phyloP scores from a whole-genome alignment of 208 protist genomes.

The Trypanosoma brucei region DNA sequence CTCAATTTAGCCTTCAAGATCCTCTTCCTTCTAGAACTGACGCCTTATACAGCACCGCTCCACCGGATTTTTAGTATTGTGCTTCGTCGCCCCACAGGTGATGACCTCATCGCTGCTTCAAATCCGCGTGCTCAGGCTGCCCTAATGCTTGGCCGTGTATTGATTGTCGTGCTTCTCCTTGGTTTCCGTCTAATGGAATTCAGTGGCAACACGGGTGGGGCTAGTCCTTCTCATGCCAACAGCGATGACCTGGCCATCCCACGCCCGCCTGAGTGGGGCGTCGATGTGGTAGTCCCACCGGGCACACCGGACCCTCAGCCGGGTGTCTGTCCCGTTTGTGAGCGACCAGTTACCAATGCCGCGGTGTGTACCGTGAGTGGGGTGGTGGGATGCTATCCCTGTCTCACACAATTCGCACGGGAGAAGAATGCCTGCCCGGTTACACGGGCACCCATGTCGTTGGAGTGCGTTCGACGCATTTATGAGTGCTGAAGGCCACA shows the following conservation, averaged over 20 bases:
- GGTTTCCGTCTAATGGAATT: constrained; percentile 61
- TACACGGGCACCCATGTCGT: constrained; percentile 32
- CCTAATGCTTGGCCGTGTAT: constrained; percentile 49
- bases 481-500: constrained; percentile 52
- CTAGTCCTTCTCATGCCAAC: constrained; percentile 1
- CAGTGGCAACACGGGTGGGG: constrained; percentile 15
- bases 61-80: constrained; percentile 59
- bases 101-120: constrained; percentile 30
- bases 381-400: constrained; percentile 80
- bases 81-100: constrained; percentile 36
- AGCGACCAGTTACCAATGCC: constrained; percentile 48
- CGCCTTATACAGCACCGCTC: constrained; percentile 46
- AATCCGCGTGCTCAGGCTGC: constrained; percentile 40
- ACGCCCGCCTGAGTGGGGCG: constrained; percentile 56
- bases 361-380: constrained; percentile 63
- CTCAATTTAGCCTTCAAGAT: constrained; percentile 44
- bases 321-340: constrained; percentile 67
- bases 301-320: constrained; percentile 24
- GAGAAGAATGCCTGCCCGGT: constrained; percentile 57
- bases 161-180: constrained; percentile 59
- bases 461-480: constrained; percentile 67
- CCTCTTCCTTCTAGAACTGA: constrained; percentile 66
- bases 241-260: constrained; percentile 51
- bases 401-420: constrained; percentile 45
- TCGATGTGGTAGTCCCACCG: constrained; percentile 27